These are phyloP conservation scores for Penicillium longicatenatum DNA, from an alignment of 495 filamentous ascomycete species.

Conservation along the genomic window DNA sequence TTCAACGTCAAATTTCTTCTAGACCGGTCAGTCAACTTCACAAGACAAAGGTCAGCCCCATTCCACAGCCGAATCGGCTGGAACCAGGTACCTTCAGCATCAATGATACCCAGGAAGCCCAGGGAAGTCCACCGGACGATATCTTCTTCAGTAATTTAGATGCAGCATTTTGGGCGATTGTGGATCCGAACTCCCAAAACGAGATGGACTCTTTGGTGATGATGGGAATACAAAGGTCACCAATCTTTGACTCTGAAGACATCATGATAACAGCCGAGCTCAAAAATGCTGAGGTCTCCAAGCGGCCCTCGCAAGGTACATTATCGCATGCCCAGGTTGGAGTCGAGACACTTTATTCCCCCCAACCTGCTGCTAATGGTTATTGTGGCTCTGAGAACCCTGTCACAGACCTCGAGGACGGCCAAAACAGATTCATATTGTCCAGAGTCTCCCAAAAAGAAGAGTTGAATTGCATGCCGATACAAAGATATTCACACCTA, in stretches of 20 bases:
- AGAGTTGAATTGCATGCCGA: not conserved
- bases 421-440: not conserved
- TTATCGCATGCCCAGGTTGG: not conserved
- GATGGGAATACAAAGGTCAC: not conserved
- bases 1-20: not conserved
- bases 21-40: not conserved
- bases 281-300: not conserved
- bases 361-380: not conserved
- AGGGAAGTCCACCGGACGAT: constrained; percentile 2
- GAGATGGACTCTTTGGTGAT: not conserved
- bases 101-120: not conserved
- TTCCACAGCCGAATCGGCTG: not conserved
- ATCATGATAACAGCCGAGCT: not conserved
- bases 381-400: not conserved
- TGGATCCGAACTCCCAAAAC: not conserved
- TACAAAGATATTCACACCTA: not conserved
- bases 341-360: not conserved
- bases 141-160: constrained; percentile 17
- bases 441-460: not conserved
- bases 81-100: not conserved
- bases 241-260: not conserved
- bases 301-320: not conserved
- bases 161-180: constrained; percentile 17
- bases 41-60: not conserved
- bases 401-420: not conserved